Evolutionary conservation across 1,284 basidiomycete genomes (phyloP).

Genomic region (Heterobasidion annosum): DNA sequence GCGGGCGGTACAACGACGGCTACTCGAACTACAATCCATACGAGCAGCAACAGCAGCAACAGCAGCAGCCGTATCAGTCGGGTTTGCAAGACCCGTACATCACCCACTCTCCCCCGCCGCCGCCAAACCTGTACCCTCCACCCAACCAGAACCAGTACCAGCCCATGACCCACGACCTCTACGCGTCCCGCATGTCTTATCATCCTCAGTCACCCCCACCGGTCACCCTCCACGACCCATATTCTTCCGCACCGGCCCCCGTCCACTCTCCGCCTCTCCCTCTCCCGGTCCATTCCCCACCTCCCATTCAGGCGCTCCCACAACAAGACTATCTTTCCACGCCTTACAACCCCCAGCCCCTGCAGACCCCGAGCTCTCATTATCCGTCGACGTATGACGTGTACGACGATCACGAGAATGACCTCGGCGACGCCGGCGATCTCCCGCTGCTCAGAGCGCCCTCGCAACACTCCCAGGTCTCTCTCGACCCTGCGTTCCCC

Average conservation of each 20-base stretch:
- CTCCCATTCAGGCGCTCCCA: background rate
- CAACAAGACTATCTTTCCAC: background rate
- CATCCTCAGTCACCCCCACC: conserved; percentile 4
- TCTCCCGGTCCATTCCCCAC: background rate
- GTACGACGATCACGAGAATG: conserved; percentile 31
- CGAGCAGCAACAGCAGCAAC: background rate
- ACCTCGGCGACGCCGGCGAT: conserved; percentile 42
- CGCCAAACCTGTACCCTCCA: background rate
- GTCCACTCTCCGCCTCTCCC: conserved; percentile 5
- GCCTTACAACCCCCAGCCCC: background rate
- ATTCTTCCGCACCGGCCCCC: conserved; percentile 1
- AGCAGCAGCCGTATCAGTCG: conserved; percentile 8
- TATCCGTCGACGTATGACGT: conserved; percentile 22
- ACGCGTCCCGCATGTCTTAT: background rate
- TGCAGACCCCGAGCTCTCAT: background rate
- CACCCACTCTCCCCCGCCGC: background rate
- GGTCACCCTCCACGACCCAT: conserved; percentile 4
- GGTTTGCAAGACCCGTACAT: background rate
- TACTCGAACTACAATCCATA: conserved; percentile 32
- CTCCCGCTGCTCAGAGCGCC: conserved; percentile 46
- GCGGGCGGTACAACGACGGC: conserved; percentile 47
- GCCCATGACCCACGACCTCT: conserved; percentile 1
- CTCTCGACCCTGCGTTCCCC: conserved; percentile 17
- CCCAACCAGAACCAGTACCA: background rate
- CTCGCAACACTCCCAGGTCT: conserved; percentile 23